Conservation (phyloP, 2,329 filamentous ascomycete species). For the Aspergillus fischeri region DNA sequence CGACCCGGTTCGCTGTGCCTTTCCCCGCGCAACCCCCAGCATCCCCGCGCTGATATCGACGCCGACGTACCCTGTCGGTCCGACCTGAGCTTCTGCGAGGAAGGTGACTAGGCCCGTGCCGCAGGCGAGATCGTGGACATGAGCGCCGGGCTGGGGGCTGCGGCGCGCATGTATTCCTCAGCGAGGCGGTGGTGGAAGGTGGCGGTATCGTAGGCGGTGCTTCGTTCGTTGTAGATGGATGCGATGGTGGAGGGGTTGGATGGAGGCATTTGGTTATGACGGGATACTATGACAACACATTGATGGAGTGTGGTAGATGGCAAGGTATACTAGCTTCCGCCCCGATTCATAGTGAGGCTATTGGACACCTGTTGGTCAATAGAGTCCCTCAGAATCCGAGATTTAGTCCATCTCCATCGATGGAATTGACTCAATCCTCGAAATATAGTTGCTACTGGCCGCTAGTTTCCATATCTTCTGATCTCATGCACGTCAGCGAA, state of each 20-base stretch:
- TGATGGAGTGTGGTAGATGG: no score
- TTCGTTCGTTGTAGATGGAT: conserved; percentile 7
- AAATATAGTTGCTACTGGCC: not conserved
- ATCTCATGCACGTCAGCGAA: not conserved
- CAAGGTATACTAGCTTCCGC: no score
- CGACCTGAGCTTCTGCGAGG: not conserved
- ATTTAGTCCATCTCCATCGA: not conserved
- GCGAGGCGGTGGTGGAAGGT: conserved; percentile 2
- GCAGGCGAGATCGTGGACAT: conserved; percentile 3
- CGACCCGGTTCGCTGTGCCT: not conserved
- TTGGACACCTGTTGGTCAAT: no score
- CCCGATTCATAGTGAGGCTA: no score
- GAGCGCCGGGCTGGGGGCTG: not conserved
- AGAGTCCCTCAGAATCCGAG: no score
- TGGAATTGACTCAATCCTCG: not conserved
- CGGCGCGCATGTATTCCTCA: conserved; percentile 4
- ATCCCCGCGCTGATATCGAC: conserved; percentile 4
- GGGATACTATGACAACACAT: no score
- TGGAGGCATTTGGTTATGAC: no score
- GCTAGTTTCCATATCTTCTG: not conserved
- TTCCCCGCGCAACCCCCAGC: conserved; percentile 2
- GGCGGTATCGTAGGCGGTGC: not conserved
- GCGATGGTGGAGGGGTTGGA: not conserved
- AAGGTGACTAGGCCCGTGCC: conserved; percentile 3
- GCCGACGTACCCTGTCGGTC: not conserved